Percentiles rank a stretch among this genome's conserved stretches.
Evolutionary conservation across 805 yeast species (phyloP).

Genomic region (Metschnikowia santaceciliae): DNA sequence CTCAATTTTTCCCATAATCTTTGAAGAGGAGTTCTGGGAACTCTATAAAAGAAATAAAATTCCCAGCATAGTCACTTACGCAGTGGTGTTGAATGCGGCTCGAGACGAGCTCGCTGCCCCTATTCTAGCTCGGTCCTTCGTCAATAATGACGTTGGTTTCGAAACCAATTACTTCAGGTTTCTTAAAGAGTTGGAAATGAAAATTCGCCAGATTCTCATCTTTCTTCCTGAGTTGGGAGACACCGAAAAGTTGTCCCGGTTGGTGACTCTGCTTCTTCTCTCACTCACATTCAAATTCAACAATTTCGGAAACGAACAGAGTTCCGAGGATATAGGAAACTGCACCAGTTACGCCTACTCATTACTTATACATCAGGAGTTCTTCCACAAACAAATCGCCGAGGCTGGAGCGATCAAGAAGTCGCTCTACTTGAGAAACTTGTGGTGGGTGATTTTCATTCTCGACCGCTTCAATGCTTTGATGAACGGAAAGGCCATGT

Average conservation of each 20-base stretch:
- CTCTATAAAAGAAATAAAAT: constrained; percentile 30
- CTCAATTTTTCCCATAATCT: constrained; percentile 38
- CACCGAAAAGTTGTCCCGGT: constrained; percentile 18
- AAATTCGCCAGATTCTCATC: constrained; percentile 19
- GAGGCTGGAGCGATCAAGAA: constrained; percentile 13
- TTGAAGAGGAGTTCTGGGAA: constrained; percentile 36
- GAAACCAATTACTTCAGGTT: constrained; percentile 9
- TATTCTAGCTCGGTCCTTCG: constrained; percentile 15
- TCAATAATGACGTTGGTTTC: constrained; percentile 2
- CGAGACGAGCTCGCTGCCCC: constrained; percentile 30
- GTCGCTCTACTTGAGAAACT: constrained; percentile 11
- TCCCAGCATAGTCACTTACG: constrained; percentile 40
- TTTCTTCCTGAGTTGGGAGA: constrained; percentile 23
- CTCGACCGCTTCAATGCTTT: constrained; percentile 20
- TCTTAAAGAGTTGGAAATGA: constrained; percentile 16
- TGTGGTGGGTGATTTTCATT: constrained; percentile 22
- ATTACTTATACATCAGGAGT: constrained; percentile 18
- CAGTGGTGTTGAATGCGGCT: constrained; percentile 40
- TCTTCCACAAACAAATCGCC: constrained; percentile 12
- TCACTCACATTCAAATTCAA: constrained; percentile 18
- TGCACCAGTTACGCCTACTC: constrained; percentile 19
- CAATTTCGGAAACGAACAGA: constrained; percentile 22
- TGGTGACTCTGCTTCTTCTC: constrained; percentile 19
- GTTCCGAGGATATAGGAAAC: constrained; percentile 20
- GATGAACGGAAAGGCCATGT: constrained; percentile 16